Evolutionary conservation across 2,329 filamentous ascomycete genomes (phyloP), one percentile per base, ranked within the genome.

Genomic region (Golovinomyces cichoracearum): DNA sequence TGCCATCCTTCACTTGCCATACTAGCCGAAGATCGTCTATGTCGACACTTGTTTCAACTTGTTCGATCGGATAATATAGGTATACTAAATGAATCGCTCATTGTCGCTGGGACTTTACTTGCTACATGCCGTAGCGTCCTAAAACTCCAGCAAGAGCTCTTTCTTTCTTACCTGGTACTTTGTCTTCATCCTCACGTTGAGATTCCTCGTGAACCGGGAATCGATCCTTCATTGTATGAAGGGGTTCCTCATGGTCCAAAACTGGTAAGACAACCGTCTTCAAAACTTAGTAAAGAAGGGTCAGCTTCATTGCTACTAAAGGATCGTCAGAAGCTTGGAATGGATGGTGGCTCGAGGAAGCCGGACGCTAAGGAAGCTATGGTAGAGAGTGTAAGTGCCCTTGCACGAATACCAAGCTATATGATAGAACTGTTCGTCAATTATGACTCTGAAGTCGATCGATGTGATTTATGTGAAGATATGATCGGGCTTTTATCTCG

Each of bases 371-470:
- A 90, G 55, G 90, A 98, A 67, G 86, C 90, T 27, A 98, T 98
- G 90, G 84, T 98, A 4, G 90, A 98, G 65, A 93, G 83, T 56
- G 80, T 98, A 41, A 86, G 88, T 31, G 85, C 88, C 49, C 68
- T 98, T 51, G 83, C 85, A 33, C 74, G 92, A 38, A 93, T 98
- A 68, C 85, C 90, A 0, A 86, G 78, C 38, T 98, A 92, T 60
- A 85, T 95, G 76, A 77, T 81, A 10, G 92, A 98, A 62, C 70
- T 98, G 6, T 98, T 94, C 61, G 77, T 95, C 63, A 98, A 98
- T 63, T 98, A 95, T 60, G 90, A 98, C 63, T 98, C 88, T 59
- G 86, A 95, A 59, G 78, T 84, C 48, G 83, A 98, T 60, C 75
- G 86, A 46, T 79, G 78, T 47, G 90, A 98, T 64, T 66, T 98